A percentile compares a stretch with the other conserved stretches of the same genome.
Evolutionary conservation across 257 asterid genomes (phyloP).

Genomic region (Solanum piurae): DNA sequence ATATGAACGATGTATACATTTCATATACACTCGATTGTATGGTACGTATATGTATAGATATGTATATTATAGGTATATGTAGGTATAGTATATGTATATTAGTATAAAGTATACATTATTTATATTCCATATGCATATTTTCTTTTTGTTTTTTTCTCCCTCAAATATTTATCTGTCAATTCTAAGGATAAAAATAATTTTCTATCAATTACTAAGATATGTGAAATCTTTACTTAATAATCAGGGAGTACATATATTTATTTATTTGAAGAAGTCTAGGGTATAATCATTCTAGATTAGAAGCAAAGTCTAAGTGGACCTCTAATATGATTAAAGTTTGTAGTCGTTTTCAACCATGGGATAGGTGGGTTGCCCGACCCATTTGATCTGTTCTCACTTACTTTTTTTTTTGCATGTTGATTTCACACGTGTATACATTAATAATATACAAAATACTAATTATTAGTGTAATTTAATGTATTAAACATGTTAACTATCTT

Average conservation of each 20-base stretch:
- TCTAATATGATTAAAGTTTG: slow-evolving; percentile 31
- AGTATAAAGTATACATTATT: neutral
- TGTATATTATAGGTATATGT: neutral
- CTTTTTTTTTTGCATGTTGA: neutral
- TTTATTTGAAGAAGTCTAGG: slow-evolving; percentile 22
- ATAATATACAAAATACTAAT: neutral
- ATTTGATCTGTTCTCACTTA: slow-evolving; percentile 10
- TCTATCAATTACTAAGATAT: neutral
- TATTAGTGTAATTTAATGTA: neutral
- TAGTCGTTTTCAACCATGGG: slow-evolving; percentile 21
- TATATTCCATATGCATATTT: neutral
- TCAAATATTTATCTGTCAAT: neutral
- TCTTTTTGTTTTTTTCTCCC: neutral
- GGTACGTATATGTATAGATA: neutral
- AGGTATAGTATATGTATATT: neutral
- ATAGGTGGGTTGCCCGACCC: slow-evolving; percentile 11
- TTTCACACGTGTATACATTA: neutral
- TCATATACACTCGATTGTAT: neutral
- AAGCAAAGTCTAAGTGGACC: slow-evolving; percentile 46
- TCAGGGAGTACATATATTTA: neutral
- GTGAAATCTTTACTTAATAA: neutral
- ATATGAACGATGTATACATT: neutral
- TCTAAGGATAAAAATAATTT: neutral
- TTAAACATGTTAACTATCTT: neutral
- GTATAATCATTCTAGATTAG: slow-evolving; percentile 48